Base-by-base conservation (phyloP, 306 rosid genomes). In the Castanea mollissima region DNA sequence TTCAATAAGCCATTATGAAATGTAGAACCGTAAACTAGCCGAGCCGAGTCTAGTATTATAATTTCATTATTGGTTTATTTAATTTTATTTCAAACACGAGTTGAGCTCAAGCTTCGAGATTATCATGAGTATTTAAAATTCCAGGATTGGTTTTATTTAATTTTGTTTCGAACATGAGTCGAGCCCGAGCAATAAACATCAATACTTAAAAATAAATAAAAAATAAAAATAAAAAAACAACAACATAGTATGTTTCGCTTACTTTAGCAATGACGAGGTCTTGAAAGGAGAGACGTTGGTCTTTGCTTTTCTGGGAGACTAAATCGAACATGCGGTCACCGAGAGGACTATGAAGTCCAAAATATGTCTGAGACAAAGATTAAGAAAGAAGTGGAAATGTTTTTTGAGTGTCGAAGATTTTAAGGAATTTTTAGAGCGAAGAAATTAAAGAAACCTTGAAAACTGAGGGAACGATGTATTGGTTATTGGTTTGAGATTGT, bases 261-360 rank as follows among this genome's bases (percentile, higher is more conserved):
- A 91, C 99, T 83, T 95, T 95, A 78, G 98, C 89, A 65, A 92
- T 38, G 55, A 95, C 93, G 15, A 95, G 92, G 86, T 92, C 99
- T 82, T 92, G 93, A 77, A 90, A 91, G 35, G 91, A 88, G 80
- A 95, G 87, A n/a, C 74, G 84, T 35, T 86, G 86, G 84, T 94
- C 97, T 87, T 88, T 86, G 38, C 99, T 92, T 70, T 91, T 80
- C 73, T 86, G 95, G 23, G 96, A 81, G 83, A 88, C 90, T 51
- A 95, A 84, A 87, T 89, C 90, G 74, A 91, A 91, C 88, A 88
- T 57, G 71, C 98, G 84, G 69, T 88, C 96, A 57, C 97, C 98
- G 49, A 95, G 79, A 72, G 87, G 92, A 58, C 93, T 94, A 57
- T 57, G 75, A 20, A 92, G 85, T 84, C 82, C 88, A 76, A 91